Conservation (phyloP, 2,329 filamentous ascomycete species). For the Cordyceps militaris region DNA sequence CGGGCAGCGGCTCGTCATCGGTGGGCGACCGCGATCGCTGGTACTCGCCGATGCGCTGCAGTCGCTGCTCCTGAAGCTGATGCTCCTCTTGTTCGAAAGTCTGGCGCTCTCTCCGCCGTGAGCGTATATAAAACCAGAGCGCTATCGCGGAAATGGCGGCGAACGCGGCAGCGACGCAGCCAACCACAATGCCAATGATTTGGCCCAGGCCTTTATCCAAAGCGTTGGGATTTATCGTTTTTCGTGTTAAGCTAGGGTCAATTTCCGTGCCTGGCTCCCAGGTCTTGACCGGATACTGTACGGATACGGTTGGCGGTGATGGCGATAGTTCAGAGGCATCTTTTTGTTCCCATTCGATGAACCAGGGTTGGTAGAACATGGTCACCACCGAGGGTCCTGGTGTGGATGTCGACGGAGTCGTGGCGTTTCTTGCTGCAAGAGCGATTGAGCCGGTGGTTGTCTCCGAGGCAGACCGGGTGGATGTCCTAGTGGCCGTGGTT, state of each 20-base stretch:
- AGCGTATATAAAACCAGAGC: background rate
- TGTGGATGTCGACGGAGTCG: background rate
- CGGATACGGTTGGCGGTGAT: conserved; percentile 1
- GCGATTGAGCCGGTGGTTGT: background rate
- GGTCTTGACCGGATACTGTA: conserved; percentile 3
- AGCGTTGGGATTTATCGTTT: background rate
- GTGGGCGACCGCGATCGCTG: conserved; percentile 4
- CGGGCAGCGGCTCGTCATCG: conserved; percentile 7
- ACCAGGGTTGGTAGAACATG: conserved; percentile 7
- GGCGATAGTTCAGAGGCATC: conserved; percentile 3
- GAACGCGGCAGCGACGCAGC: conserved; percentile 4
- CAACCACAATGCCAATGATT: conserved; percentile 10
- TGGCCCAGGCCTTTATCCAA: conserved; percentile 1
- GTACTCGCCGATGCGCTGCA: conserved; percentile 5
- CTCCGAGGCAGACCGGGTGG: background rate
- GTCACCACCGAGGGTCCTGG: background rate
- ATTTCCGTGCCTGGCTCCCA: conserved; percentile 12
- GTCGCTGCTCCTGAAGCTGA: conserved; percentile 6
- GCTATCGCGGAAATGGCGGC: background rate
- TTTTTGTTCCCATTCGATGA: conserved; percentile 9
- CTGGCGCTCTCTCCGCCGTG: background rate
- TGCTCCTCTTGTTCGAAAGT: conserved; percentile 8
- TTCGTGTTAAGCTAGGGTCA: background rate
- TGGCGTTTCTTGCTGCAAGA: background rate
- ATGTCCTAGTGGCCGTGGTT: background rate